These are phyloP conservation scores for Suillus subluteus DNA, from an alignment of 768 basidiomycete genomes.

Conservation along the genomic window DNA sequence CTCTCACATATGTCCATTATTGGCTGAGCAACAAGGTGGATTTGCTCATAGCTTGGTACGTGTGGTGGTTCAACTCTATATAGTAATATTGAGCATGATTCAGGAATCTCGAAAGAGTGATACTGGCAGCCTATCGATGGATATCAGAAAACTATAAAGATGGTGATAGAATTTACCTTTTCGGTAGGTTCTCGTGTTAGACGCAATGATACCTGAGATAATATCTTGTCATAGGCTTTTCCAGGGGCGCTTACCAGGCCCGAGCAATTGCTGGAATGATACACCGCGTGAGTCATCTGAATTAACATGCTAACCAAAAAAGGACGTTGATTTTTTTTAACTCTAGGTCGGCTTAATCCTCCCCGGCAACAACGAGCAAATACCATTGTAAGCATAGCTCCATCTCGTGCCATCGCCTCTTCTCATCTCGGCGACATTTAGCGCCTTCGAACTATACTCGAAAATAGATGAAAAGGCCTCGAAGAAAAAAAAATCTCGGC, in stretches of 20 bases:
- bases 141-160: constrained; percentile 34
- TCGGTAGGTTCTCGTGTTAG: constrained; percentile 30
- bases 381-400: constrained; percentile 34
- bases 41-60: constrained; percentile 36
- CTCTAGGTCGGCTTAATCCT: constrained; percentile 38
- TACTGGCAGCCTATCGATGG: constrained; percentile 37
- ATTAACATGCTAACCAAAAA: constrained; percentile 8
- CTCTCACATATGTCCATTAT: constrained; percentile 24
- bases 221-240: constrained; percentile 37
- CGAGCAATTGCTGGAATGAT: constrained; percentile 43
- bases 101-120: constrained; percentile 36
- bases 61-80: not conserved
- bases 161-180: constrained; percentile 40
- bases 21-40: constrained; percentile 29
- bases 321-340: not conserved
- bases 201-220: not conserved
- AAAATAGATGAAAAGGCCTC: constrained; percentile 8
- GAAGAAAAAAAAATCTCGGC: not conserved
- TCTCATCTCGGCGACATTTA: constrained; percentile 10
- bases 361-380: constrained; percentile 37
- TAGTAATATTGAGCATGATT: not conserved
- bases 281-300: constrained; percentile 25
- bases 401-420: not conserved
- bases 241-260: constrained; percentile 46
- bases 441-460: constrained; percentile 36